These are phyloP conservation scores for Syzygium aromaticum DNA, from an alignment of 345 rosid genomes.

Conservation along the genomic window DNA sequence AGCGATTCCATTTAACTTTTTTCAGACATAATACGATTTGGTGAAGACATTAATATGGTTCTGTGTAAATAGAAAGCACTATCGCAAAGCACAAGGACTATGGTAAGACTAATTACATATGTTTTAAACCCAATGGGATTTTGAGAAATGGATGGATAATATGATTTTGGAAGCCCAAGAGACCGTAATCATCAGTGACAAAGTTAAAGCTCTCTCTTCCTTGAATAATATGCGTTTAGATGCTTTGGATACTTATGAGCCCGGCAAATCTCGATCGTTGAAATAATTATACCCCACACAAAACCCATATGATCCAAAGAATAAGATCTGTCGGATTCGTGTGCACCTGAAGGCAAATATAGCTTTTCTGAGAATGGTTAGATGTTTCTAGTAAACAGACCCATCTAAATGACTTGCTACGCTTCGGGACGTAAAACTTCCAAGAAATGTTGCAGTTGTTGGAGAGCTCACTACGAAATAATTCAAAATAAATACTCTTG, in stretches of 20 bases:
- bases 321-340: no score
- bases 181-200: background rate
- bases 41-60: background rate
- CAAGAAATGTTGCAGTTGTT: background rate
- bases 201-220: no score
- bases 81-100: background rate
- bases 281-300: no score
- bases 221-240: no score
- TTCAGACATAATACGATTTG: background rate
- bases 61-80: background rate
- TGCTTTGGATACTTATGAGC: no score
- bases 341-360: background rate
- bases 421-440: background rate
- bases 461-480: background rate
- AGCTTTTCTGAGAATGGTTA: background rate
- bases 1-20: background rate
- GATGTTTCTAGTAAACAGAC: background rate
- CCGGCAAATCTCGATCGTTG: no score
- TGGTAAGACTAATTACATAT: background rate
- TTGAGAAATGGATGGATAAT: background rate
- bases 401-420: background rate
- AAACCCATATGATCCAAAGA: no score
- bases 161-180: no score
- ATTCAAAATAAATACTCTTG: background rate
- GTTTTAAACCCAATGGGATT: background rate